Evolutionary conservation across 768 basidiomycete genomes (phyloP), one percentile per base, ranked within the genome.

Genomic region (Mycena pura): DNA sequence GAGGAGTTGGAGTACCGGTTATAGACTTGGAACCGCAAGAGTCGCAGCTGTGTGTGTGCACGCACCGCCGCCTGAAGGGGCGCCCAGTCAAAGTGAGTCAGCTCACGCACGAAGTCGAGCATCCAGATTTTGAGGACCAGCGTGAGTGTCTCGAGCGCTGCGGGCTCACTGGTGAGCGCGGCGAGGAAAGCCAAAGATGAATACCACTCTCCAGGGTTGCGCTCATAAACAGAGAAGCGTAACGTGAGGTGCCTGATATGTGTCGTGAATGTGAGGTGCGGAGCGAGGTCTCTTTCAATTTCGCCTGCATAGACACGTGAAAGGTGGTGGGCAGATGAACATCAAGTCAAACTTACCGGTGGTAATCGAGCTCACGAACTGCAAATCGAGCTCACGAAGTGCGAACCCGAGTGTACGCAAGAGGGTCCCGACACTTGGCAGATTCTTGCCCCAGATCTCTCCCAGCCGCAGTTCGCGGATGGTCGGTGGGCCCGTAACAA

Each of bases 71-170:
- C n/a, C n/a, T n/a, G n/a, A n/a, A n/a, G n/a, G n/a, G n/a, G n/a
- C n/a, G n/a, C n/a, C n/a, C n/a, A n/a, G n/a, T n/a, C n/a, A n/a
- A n/a, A n/a, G n/a, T n/a, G n/a, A n/a, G n/a, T n/a, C n/a, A n/a
- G n/a, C n/a, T n/a, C n/a, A n/a, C n/a, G n/a, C n/a, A n/a, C n/a
- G n/a, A n/a, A n/a, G n/a, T n/a, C n/a, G n/a, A n/a, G n/a, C n/a
- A n/a, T n/a, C n/a, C n/a, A n/a, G n/a, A n/a, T n/a, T n/a, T 17
- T 34, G 31, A 64, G 63, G 27, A 49, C 57, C 29, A 64, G 25
- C 10, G 63, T 60, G 51, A 64, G 57, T 7, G 52, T 48, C n/a
- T n/a, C n/a, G n/a, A n/a, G n/a, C n/a, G n/a, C n/a, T n/a, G n/a
- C n/a, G n/a, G n/a, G 19, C 7, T 39, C 19, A 64, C 25, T 9